These are phyloP conservation scores for Xylaria sp. DNA, from an alignment of 2,329 filamentous ascomycete genomes.

Conservation along the genomic window DNA sequence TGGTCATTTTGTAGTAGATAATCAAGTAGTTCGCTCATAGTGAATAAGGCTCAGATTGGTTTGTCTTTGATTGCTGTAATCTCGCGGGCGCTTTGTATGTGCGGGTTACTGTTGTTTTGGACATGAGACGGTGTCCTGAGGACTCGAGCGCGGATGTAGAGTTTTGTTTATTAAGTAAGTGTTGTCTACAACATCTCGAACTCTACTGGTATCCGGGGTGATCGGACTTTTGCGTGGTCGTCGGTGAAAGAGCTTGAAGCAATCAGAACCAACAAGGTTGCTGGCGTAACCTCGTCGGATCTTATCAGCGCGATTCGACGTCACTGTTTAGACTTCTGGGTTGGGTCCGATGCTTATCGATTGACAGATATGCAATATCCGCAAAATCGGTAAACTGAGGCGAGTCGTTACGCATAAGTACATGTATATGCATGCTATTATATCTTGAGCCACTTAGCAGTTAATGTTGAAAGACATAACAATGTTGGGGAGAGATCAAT, in stretches of 20 bases:
- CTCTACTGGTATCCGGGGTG: neutral
- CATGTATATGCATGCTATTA: too few species aligned
- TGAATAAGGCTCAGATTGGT: conserved; percentile 36
- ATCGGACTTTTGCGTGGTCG: neutral
- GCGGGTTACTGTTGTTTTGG: neutral
- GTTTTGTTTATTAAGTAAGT: conserved; percentile 8
- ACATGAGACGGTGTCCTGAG: neutral
- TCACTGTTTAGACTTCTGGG: too few species aligned
- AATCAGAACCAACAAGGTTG: conserved; percentile 16
- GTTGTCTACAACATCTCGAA: neutral
- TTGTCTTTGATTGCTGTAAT: conserved; percentile 7
- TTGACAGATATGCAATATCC: neutral
- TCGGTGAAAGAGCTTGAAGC: conserved; percentile 27
- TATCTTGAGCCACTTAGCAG: too few species aligned
- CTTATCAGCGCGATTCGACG: conserved; percentile 44
- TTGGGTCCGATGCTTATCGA: neutral
- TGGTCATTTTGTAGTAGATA: conserved; percentile 71
- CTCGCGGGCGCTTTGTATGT: neutral
- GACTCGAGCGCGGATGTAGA: neutral
- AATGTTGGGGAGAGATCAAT: too few species aligned
- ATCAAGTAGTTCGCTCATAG: conserved; percentile 74
- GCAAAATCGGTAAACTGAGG: neutral
- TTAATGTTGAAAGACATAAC: too few species aligned
- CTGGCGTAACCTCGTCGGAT: neutral
- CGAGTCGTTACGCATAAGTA: too few species aligned